Conservation (phyloP, 208 protist species). For the Acanthamoeba lenticulata region DNA sequence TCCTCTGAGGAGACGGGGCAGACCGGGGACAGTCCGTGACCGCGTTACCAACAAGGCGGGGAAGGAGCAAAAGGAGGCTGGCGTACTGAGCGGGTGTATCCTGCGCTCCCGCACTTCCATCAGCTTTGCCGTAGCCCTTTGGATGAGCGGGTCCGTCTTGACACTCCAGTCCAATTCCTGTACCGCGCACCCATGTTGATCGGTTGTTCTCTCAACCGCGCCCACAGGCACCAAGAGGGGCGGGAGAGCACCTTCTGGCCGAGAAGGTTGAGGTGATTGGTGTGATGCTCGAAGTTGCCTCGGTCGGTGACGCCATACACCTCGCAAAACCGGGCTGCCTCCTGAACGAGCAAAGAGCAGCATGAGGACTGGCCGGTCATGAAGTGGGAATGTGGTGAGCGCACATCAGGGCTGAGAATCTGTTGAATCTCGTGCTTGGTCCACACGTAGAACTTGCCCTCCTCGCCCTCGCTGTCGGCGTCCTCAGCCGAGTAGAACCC, state of each 20-base stretch:
- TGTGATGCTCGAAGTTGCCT: conserved; percentile 63
- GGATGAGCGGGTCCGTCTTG: conserved; percentile 39
- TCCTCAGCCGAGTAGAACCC: conserved; percentile 75
- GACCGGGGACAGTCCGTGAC: neutral
- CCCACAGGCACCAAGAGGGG: neutral
- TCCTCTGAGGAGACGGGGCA: neutral
- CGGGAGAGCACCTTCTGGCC: neutral
- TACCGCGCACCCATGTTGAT: neutral
- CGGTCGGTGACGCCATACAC: conserved; percentile 21
- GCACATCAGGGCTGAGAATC: conserved; percentile 18
- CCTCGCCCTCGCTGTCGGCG: conserved; percentile 64
- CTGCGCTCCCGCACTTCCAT: neutral
- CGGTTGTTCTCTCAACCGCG: neutral
- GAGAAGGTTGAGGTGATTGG: conserved; percentile 49
- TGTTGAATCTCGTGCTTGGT: conserved; percentile 54
- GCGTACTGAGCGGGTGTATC: conserved; percentile 49
- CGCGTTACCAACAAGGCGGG: neutral
- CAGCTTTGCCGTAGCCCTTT: neutral
- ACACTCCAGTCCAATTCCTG: conserved; percentile 41
- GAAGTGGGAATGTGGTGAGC: neutral
- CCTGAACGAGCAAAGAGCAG: neutral
- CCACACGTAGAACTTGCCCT: conserved; percentile 79
- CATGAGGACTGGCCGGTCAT: neutral
- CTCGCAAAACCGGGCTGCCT: neutral
- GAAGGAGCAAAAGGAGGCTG: too few species aligned